A percentile compares a stretch with the other conserved stretches of the same genome.
Conservation (phyloP, 2,329 filamentous ascomycete species). For the Colletotrichum sp. region DNA sequence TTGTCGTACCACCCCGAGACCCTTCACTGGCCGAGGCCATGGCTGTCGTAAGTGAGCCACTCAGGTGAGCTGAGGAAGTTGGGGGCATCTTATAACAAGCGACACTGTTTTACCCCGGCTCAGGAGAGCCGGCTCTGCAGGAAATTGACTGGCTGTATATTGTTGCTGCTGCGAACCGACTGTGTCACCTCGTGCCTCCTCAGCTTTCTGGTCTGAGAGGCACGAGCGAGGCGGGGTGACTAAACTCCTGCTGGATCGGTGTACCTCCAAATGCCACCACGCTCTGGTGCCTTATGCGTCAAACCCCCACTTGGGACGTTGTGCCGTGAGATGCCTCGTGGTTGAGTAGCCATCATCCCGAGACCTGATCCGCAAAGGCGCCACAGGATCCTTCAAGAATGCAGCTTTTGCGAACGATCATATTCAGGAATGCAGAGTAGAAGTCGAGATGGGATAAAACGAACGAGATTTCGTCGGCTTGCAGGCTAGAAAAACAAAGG, state of each 20-base stretch:
- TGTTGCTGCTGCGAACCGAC: not conserved
- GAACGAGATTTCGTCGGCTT: not conserved
- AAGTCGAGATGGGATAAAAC: not conserved
- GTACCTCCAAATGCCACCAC: not conserved
- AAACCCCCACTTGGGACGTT: not conserved
- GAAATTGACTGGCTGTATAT: not conserved
- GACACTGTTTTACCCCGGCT: not conserved
- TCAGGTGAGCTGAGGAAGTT: not conserved
- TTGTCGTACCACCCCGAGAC: constrained; percentile 1
- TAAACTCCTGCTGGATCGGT: constrained; percentile 10
- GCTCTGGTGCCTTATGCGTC: not conserved
- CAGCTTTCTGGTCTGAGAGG: not conserved
- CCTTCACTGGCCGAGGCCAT: not conserved
- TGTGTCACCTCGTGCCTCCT: not conserved
- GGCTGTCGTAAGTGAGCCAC: constrained; percentile 17
- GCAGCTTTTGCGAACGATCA: not conserved
- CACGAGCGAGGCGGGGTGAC: not conserved
- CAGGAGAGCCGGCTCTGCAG: not conserved
- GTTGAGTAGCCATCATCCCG: not conserved
- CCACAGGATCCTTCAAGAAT: not conserved
- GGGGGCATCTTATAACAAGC: not conserved
- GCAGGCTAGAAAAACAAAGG: not conserved
- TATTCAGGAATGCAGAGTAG: not conserved
- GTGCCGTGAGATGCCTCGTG: constrained; percentile 12
- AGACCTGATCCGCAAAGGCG: not conserved